Evolutionary conservation across 495 filamentous ascomycete species (phyloP).

Genomic region (Cladorrhinum samala): DNA sequence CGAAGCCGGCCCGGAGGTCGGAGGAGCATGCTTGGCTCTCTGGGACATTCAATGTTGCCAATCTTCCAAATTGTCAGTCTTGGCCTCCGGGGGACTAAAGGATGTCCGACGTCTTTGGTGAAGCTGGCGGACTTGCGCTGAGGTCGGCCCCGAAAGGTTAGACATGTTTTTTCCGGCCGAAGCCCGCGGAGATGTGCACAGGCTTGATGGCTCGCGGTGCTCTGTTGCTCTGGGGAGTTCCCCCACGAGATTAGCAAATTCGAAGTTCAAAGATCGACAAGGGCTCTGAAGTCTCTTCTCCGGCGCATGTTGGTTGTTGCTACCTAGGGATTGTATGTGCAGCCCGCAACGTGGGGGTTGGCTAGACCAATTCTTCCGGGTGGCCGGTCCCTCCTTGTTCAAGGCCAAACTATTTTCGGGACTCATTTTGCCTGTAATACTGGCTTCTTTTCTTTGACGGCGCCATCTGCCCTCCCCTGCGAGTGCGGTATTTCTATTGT

Average conservation of each 20-base stretch:
- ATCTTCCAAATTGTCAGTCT: slow-evolving; percentile 17
- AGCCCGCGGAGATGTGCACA: slow-evolving; percentile 2
- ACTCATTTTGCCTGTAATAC: slow-evolving; percentile 11
- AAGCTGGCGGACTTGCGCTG: background rate
- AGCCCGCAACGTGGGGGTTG: background rate
- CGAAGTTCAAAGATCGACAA: background rate
- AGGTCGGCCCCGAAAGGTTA: background rate
- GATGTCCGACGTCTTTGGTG: background rate
- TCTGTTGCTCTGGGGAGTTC: too few species aligned
- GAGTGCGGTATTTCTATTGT: slow-evolving; percentile 14
- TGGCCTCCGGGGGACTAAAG: slow-evolving; percentile 7
- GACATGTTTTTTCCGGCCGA: background rate
- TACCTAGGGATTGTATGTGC: too few species aligned
- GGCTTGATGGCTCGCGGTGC: too few species aligned
- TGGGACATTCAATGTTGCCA: background rate
- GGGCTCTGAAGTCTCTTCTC: background rate
- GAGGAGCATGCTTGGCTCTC: slow-evolving; percentile 7
- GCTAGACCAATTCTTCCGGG: slow-evolving; percentile 21
- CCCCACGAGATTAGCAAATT: background rate
- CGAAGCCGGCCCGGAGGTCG: slow-evolving; percentile 21
- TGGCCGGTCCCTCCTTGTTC: background rate
- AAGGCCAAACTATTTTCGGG: slow-evolving; percentile 2
- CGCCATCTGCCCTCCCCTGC: background rate
- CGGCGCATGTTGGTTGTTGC: too few species aligned
- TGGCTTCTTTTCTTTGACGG: slow-evolving; percentile 1